Conservation (phyloP, 352 stramenopile species). For the Pythium aristosporum region DNA sequence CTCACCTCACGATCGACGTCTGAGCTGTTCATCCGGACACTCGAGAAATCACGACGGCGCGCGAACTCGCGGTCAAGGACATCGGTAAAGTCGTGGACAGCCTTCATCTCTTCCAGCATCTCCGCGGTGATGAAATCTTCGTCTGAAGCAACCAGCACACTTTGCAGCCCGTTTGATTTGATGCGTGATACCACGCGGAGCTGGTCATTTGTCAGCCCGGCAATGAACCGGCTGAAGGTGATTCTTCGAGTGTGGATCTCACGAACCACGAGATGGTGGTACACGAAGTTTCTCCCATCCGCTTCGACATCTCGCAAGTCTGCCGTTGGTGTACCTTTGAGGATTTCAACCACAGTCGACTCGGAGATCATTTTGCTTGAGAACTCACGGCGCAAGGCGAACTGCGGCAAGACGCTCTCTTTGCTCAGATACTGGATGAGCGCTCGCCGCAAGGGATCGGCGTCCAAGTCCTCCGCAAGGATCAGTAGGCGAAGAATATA, state of each 20-base stretch:
- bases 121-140: conserved; percentile 31
- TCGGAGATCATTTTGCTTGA: conserved; percentile 72
- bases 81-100: conserved; percentile 51
- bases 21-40: conserved; percentile 68
- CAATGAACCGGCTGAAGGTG: conserved; percentile 50
- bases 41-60: conserved; percentile 62
- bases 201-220: conserved; percentile 56
- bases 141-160: background rate
- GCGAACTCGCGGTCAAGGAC: conserved; percentile 62
- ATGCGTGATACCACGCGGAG: conserved; percentile 40
- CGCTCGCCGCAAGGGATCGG: conserved; percentile 49
- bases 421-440: conserved; percentile 59
- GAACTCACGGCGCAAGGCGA: conserved; percentile 64
- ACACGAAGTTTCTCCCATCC: conserved; percentile 44
- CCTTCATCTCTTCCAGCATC: conserved; percentile 35
- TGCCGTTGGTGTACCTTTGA: conserved; percentile 50
- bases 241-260: conserved; percentile 68
- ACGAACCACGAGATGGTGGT: conserved; percentile 54
- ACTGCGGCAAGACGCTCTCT: conserved; percentile 48
- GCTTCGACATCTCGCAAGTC: conserved; percentile 53
- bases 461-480: conserved; percentile 69
- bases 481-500: conserved; percentile 71
- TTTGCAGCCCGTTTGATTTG: conserved; percentile 9
- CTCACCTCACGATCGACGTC: conserved; percentile 57
- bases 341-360: conserved; percentile 58